These are phyloP conservation scores for Croton laevigatus DNA, from an alignment of 441 rosid species.

Conservation along the genomic window DNA sequence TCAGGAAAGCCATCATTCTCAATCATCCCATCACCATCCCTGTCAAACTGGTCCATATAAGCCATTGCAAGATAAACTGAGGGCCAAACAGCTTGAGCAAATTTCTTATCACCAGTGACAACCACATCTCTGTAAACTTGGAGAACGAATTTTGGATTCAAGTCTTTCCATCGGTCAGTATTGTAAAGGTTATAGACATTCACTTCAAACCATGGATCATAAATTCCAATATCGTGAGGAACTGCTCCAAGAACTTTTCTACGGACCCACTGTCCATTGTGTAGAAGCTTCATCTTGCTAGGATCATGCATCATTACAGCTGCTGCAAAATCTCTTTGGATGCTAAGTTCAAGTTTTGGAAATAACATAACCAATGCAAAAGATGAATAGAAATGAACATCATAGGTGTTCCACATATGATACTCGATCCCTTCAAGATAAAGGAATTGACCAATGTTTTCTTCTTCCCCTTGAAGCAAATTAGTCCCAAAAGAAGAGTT, in stretches of 20 bases:
- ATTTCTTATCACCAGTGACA: conserved; percentile 78
- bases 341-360: conserved; percentile 81
- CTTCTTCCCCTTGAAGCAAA: conserved; percentile 82
- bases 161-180: conserved; percentile 84
- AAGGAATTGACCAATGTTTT: conserved; percentile 91
- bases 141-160: conserved; percentile 90
- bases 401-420: conserved; percentile 95
- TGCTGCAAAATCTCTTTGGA: conserved; percentile 91
- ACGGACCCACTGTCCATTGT: conserved; percentile 55
- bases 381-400: conserved; percentile 89
- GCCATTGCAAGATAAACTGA: conserved; percentile 87
- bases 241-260: conserved; percentile 91
- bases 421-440: conserved; percentile 87
- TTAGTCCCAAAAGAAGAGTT: conserved; percentile 83
- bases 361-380: conserved; percentile 79
- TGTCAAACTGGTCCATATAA: conserved; percentile 87
- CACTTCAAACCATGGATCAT: conserved; percentile 89
- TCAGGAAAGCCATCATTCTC: conserved; percentile 95
- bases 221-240: conserved; percentile 81
- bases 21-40: conserved; percentile 90
- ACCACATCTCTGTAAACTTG: conserved; percentile 85
- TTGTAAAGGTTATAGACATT: conserved; percentile 66
- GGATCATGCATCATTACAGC: conserved; percentile 95
- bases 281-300: conserved; percentile 49
- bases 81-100: conserved; percentile 84